Evolutionary conservation across 108 stramenopile species (phyloP).

Genomic region (Nitzschia putrida): DNA sequence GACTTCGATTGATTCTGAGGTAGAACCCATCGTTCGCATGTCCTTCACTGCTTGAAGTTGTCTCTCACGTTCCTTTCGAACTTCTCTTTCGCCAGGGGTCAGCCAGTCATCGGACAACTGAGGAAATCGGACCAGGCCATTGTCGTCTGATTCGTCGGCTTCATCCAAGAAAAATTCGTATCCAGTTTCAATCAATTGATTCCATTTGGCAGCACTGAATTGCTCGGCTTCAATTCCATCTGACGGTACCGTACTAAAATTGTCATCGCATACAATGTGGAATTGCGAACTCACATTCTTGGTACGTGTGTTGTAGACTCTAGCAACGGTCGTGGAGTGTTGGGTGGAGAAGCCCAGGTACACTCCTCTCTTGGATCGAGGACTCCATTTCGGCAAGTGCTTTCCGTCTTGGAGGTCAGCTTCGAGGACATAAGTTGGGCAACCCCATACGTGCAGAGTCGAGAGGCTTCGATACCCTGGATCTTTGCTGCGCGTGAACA

Average conservation of each 20-base stretch:
- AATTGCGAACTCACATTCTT: slow-evolving; percentile 45
- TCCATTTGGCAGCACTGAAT: slow-evolving; percentile 17
- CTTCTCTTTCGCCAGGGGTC: background rate
- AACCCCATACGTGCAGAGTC: slow-evolving; percentile 45
- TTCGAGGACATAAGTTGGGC: slow-evolving; percentile 61
- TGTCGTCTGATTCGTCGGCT: background rate
- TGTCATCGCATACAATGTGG: slow-evolving; percentile 58
- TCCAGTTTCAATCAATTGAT: slow-evolving; percentile 2
- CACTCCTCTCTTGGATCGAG: slow-evolving; percentile 39
- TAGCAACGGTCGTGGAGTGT: slow-evolving; percentile 48
- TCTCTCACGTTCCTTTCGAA: background rate
- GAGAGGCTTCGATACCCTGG: slow-evolving; percentile 8
- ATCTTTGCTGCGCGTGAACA: slow-evolving; percentile 12
- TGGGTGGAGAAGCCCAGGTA: slow-evolving; percentile 47
- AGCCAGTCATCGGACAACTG: slow-evolving; percentile 13
- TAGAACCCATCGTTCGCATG: too few relatives aligned
- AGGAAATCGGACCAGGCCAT: too few relatives aligned
- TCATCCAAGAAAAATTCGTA: slow-evolving; percentile 5
- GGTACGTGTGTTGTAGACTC: slow-evolving; percentile 44
- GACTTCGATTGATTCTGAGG: too few relatives aligned
- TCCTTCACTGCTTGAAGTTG: background rate
- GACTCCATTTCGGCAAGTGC: slow-evolving; percentile 58
- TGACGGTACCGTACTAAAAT: slow-evolving; percentile 37
- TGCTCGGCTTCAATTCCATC: slow-evolving; percentile 12
- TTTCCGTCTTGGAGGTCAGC: slow-evolving; percentile 62